A percentile compares a stretch with the other conserved stretches of the same genome.
phyloP scores from a whole-genome alignment of 805 yeast genomes.

The Cyberlindnera sargentensis region DNA sequence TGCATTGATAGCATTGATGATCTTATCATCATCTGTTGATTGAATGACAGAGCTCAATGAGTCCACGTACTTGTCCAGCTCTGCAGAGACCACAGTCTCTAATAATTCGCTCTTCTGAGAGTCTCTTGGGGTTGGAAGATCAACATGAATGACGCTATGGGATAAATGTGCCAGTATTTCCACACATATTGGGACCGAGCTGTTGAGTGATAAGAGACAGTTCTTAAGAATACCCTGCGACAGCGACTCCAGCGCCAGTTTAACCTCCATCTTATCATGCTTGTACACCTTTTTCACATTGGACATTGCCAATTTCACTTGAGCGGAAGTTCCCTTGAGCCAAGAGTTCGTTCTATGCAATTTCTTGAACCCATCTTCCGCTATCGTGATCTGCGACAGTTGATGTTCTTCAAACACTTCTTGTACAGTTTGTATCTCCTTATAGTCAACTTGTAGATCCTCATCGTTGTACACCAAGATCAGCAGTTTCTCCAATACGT shows the following conservation, averaged over 20 bases:
- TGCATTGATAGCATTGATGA: constrained; percentile 14
- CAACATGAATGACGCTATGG: constrained; percentile 8
- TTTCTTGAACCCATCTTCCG: constrained; percentile 16
- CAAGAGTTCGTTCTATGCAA: constrained; percentile 42
- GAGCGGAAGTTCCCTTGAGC: constrained; percentile 47
- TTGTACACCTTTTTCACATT: constrained; percentile 17
- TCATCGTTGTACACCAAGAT: constrained; percentile 35
- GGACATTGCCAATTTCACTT: constrained; percentile 38
- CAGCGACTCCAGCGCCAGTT: constrained; percentile 25
- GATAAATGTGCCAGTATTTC: constrained; percentile 27
- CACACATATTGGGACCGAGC: constrained; percentile 30
- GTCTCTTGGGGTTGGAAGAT: constrained; percentile 8
- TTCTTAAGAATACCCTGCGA: constrained; percentile 24
- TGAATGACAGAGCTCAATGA: constrained; percentile 16
- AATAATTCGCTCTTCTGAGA: constrained; percentile 6
- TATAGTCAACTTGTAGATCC: constrained; percentile 25
- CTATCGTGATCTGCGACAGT: constrained; percentile 13
- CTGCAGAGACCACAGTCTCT: constrained; percentile 9
- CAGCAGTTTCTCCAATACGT: constrained; percentile 26
- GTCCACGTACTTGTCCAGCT: constrained; percentile 14
- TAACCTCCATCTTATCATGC: constrained; percentile 29
- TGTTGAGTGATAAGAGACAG: constrained; percentile 30
- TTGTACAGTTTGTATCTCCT: constrained; percentile 15
- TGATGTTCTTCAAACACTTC: constrained; percentile 11
- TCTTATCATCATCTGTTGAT: constrained; percentile 21